Base-by-base conservation (phyloP, 345 rosid genomes). In the Gossypioides kirkii region DNA sequence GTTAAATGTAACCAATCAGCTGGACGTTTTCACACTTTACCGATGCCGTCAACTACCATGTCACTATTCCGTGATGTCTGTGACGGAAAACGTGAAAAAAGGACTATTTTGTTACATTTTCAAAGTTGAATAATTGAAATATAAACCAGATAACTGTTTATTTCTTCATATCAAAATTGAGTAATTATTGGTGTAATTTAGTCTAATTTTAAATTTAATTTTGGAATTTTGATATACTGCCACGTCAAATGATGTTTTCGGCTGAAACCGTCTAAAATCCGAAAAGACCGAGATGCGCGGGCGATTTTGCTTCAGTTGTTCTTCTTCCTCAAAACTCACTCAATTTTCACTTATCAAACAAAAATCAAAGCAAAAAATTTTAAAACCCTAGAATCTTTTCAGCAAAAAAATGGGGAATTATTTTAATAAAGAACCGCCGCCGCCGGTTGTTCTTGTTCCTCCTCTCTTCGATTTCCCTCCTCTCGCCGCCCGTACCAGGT, bases 381-480 rank as follows among this genome's bases (percentile, higher is more conserved):
- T 9, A 3, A 17, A 49, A 25, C 42, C 43, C 58, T 47, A 9
- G 58, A 16, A 25, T 26, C 43, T 26, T 47, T 14, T 49, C 71
- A 16, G 58, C 2, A 16, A 49, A 16, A 49, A 46, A 61, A 86
- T 90, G 98, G 91, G 97, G 63, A 90, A 91, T 76, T 74, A 52
- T 79, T 13, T 87, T 41, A 55, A 75, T 79, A 87, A 87, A 77
- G 88, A 87, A 65, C 87, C 89, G 50, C 93, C 97, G 20, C 96
- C 98, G 55, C 93, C 93, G 58, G 77, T 91, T 85, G 96, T 94
- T 16, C 86, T 94, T 18, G 96, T 94, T 14, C 98, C 98, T 41
- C 96, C 97, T 17, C 93, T 91, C 73, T 91, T 91, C 77, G 98
- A 91, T 70, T 94, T 84, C 80, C 98, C 97, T 36, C 98, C 98